phyloP scores from a whole-genome alignment of 2,329 filamentous ascomycete genomes.

The Metarhizium sp. region DNA sequence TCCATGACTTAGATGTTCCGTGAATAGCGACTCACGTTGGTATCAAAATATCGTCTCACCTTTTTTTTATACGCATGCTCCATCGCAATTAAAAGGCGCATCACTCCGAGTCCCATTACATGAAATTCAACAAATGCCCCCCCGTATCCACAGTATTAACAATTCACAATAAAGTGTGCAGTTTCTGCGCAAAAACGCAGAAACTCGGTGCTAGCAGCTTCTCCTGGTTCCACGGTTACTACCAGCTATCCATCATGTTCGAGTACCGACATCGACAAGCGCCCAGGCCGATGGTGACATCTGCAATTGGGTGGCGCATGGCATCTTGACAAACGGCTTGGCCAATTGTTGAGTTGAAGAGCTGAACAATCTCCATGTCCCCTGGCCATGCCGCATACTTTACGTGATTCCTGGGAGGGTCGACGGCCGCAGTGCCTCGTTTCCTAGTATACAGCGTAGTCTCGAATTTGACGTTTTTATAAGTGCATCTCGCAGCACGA shows the following conservation, averaged over 20 bases:
- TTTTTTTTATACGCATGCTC: too few species aligned
- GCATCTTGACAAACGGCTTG: constrained; percentile 44
- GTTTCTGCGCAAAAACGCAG: too few species aligned
- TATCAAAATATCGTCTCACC: too few species aligned
- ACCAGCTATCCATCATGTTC: constrained; percentile 11
- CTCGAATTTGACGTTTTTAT: constrained; percentile 43
- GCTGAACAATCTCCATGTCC: constrained; percentile 45
- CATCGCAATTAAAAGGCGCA: too few species aligned
- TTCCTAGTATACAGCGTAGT: constrained; percentile 51
- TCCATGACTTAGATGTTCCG: too few species aligned
- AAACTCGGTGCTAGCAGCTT: too few species aligned
- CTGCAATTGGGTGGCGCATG: constrained; percentile 25
- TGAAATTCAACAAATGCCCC: too few species aligned
- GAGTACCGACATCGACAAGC: constrained; percentile 30
- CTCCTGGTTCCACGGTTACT: background rate
- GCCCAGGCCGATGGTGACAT: constrained; percentile 25
- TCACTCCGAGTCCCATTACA: too few species aligned
- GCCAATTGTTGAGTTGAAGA: constrained; percentile 27
- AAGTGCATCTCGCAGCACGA: constrained; percentile 45
- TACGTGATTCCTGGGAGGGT: constrained; percentile 4
- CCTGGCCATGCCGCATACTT: constrained; percentile 41
- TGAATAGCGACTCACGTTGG: too few species aligned
- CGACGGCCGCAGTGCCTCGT: constrained; percentile 12
- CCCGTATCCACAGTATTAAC: too few species aligned
- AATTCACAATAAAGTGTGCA: too few species aligned